Conservation (phyloP, 1,139 yeast species). For the Schizosaccharomyces versatilis region DNA sequence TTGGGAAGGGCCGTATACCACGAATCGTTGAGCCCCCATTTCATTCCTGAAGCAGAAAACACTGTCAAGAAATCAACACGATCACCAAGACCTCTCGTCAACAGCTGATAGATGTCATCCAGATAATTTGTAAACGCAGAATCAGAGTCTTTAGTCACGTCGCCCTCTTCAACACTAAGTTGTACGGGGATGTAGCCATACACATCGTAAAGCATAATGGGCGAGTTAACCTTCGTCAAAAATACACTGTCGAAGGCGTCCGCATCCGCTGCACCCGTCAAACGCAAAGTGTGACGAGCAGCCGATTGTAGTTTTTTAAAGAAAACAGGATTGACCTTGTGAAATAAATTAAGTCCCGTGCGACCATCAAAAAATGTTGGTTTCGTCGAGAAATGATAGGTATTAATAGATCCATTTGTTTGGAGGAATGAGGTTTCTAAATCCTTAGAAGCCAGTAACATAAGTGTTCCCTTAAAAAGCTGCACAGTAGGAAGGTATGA, state of each 20-base stretch:
- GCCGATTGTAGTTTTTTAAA: background rate
- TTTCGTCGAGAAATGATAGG: background rate
- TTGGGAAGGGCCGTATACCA: slow-evolving; percentile 18
- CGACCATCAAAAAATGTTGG: background rate
- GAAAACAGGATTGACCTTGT: background rate
- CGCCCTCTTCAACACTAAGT: background rate
- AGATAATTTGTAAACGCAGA: slow-evolving; percentile 26
- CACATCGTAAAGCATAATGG: slow-evolving; percentile 18
- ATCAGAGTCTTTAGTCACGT: background rate
- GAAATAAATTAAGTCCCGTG: slow-evolving; percentile 7
- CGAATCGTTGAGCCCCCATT: slow-evolving; percentile 31
- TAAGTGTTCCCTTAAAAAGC: slow-evolving; percentile 66
- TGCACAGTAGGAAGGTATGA: slow-evolving; percentile 86
- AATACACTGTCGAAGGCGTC: slow-evolving; percentile 76
- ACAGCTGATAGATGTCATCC: slow-evolving; percentile 36
- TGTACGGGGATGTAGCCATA: background rate
- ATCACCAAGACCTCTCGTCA: slow-evolving; percentile 44
- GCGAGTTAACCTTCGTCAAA: slow-evolving; percentile 34
- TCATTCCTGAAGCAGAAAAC: slow-evolving; percentile 17
- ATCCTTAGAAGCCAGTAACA: slow-evolving; percentile 61
- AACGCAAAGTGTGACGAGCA: background rate
- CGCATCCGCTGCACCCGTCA: slow-evolving; percentile 15
- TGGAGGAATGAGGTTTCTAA: slow-evolving; percentile 16
- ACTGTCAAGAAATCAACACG: slow-evolving; percentile 32
- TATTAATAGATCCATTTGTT: background rate